Evolutionary conservation across 352 stramenopile genomes (phyloP), one percentile per base, ranked within the genome.

Genomic region (Phytopythium boreale): DNA sequence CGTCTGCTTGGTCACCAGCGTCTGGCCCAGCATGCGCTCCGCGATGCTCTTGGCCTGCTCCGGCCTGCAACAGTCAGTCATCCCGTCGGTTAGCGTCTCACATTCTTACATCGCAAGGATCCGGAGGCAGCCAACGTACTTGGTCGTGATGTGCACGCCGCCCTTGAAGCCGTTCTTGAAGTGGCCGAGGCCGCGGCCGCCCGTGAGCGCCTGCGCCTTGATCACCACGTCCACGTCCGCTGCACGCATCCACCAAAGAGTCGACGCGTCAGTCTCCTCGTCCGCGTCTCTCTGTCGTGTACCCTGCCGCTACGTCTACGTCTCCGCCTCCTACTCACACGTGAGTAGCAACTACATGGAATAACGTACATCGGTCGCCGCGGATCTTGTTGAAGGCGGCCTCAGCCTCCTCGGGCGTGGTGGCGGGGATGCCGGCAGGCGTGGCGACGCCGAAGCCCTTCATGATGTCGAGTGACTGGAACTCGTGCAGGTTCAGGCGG

Each of bases 111-210:
- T 36, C 4, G 31, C 31, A 46, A 17, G 39, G 14, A 22, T 20
- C 39, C 11, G 19, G 11, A 7, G 11, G 17, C 39, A 9, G 39
- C 12, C 39, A 20, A 46, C 39, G 39, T 46, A 46, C 71, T 82
- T 91, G 65, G 88, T 97, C 67, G 97, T 95, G 85, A 99, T 98
- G 80, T 99, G 96, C 34, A 99, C 97, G 43, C 97, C 97, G 62
- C 97, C 97, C 74, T 98, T 89, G 79, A 99, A 99, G 44, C 97
- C 97, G 79, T 98, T 96, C 71, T 97, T 97, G 73, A 99, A 99
- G 62, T 89, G 89, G 44, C 97, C 97, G 0, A 98, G 87, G 22
- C 96, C 96, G 66, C 97, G 92, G 59, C 97, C 97, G 44, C 97
- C 97, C 9, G 96, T 97, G 1, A 99, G 89, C 39, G 98, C 96